phyloP scores from a whole-genome alignment of 1,139 yeast species.

The Yamadazyma aaseri region DNA sequence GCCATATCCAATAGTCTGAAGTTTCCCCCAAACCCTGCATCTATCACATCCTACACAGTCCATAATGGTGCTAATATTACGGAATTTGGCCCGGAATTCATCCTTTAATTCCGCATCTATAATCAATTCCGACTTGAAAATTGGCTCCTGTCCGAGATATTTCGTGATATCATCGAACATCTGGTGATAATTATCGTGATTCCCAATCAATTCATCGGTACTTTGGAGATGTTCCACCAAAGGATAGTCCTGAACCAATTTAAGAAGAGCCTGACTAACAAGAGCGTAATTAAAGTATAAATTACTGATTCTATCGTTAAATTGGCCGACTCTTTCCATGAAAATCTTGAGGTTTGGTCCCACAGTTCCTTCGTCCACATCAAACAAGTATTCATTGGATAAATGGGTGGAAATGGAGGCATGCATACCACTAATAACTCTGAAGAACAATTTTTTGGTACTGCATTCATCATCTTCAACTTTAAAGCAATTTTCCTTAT shows the following conservation, averaged over 20 bases:
- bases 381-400: constrained; percentile 77
- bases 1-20: constrained; percentile 96
- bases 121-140: constrained; percentile 47
- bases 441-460: constrained; percentile 85
- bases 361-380: constrained; percentile 76
- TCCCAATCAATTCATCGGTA: constrained; percentile 14
- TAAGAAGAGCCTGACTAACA: constrained; percentile 76
- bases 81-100: constrained; percentile 82
- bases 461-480: constrained; percentile 54
- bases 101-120: constrained; percentile 61
- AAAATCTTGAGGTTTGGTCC: constrained; percentile 80
- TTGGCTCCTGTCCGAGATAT: constrained; percentile 26
- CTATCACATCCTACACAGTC: constrained; percentile 98
- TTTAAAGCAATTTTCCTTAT: constrained; percentile 81
- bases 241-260: constrained; percentile 37
- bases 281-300: constrained; percentile 91
- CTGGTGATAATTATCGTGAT: constrained; percentile 43
- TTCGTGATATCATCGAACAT: constrained; percentile 14
- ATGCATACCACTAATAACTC: constrained; percentile 90
- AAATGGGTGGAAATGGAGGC: constrained; percentile 94
- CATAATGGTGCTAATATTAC: constrained; percentile 89
- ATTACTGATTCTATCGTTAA: constrained; percentile 86
- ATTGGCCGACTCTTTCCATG: constrained; percentile 85
- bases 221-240: constrained; percentile 15
- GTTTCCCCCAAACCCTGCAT: constrained; percentile 96